Percentiles rank a stretch among this genome's conserved stretches.
phyloP scores from a whole-genome alignment of 306 rosid species.

The Amphicarpaea edgeworthii region DNA sequence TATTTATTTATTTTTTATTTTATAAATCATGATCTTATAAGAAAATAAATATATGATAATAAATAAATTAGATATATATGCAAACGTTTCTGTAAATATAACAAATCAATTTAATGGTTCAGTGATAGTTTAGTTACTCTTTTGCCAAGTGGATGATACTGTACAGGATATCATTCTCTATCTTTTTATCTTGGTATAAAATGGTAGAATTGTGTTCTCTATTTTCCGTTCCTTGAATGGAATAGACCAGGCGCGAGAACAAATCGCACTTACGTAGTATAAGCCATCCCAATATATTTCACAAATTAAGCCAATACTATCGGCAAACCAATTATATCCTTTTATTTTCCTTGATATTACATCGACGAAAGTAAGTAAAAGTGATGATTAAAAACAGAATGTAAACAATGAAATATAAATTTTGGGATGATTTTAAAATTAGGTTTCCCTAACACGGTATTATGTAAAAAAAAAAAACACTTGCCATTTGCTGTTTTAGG shows the following conservation, averaged over 20 bases:
- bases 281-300: background rate
- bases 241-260: background rate
- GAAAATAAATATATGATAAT: too few relatives aligned
- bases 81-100: too few relatives aligned
- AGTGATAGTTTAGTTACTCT: too few relatives aligned
- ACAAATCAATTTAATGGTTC: too few relatives aligned
- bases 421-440: background rate
- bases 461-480: too few relatives aligned
- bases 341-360: conserved; percentile 9
- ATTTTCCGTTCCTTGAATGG: background rate
- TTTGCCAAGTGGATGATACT: too few relatives aligned
- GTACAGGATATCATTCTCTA: background rate
- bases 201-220: background rate
- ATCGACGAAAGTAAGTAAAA: background rate
- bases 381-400: background rate
- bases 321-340: conserved; percentile 19
- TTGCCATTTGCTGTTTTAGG: too few relatives aligned
- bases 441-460: background rate
- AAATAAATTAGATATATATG: too few relatives aligned
- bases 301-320: background rate
- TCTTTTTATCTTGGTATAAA: background rate
- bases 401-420: background rate
- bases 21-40: too few relatives aligned
- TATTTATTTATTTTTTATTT: too few relatives aligned
- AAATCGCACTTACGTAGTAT: background rate